Evolutionary conservation across 768 basidiomycete species (phyloP), one percentile per base, ranked within the genome.

Genomic region (Naganishia vishniacii): DNA sequence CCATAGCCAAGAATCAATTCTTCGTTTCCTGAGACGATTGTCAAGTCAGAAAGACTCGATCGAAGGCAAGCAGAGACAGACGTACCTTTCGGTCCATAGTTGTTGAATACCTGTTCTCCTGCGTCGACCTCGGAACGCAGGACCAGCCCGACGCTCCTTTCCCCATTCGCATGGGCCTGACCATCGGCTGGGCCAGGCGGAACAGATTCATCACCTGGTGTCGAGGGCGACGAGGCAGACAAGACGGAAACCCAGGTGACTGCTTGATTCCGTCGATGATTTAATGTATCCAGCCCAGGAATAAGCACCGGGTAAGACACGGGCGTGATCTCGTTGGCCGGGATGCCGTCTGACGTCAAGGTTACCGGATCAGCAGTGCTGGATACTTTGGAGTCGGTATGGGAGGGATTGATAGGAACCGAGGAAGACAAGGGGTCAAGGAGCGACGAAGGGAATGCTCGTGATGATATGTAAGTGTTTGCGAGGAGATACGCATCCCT

Each of bases 1-100:
- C 94, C 93, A 72, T 95, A 97, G 5, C 89, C 91, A 4, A 97
- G 82, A 48, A 97, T 84, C 46, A 97, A 82, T 76, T 93, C 89
- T 28, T 89, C 82, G 75, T 94, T 93, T 0, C 90, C 59, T 60
- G 59, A 8, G 8, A 23, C 11, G 31, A 5, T 29, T 4, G 23
- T 1, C 26, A 41, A 4, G 15, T 45, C 26, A 23, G 25, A 44
- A 41, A 28, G 26, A n/a, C 25, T 2, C 34, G 13, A 15, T 26
- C 13, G 16, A 12, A 8, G 37, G 40, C 34, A 37, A 6, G 26
- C 44, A 29, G 18, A 4, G 13, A 16, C 7, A 12, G 47, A 61
- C 34, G 46, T 48, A 41, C 47, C 85, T 73, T 95, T 95, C 0
- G 86, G 83, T 0, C 92, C 93, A 75, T 95, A 95, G 74, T 94